These are phyloP conservation scores for Taiwanofungus camphoratus DNA, from an alignment of 1,284 basidiomycete species.

Conservation along the genomic window DNA sequence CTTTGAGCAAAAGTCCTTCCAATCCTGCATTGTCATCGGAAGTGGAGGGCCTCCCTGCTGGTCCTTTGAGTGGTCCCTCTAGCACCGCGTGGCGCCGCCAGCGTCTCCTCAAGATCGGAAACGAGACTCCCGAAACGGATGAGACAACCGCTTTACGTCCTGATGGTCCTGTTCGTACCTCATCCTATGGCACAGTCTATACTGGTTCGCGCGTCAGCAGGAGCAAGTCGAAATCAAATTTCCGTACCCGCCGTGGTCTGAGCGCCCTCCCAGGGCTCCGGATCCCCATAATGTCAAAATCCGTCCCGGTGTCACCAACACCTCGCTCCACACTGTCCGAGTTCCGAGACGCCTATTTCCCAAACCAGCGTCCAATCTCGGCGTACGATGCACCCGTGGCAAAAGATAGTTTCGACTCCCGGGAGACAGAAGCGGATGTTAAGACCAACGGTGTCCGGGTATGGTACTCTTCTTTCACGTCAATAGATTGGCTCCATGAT, in stretches of 20 bases:
- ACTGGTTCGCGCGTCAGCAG: slow-evolving; percentile 13
- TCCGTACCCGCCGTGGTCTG: slow-evolving; percentile 29
- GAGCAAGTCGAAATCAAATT: slow-evolving; percentile 25
- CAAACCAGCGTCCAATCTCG: slow-evolving; percentile 56
- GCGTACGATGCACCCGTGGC: slow-evolving; percentile 61
- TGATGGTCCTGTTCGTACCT: slow-evolving; percentile 11
- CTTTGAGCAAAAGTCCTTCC: slow-evolving; percentile 12
- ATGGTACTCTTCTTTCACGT: slow-evolving; percentile 86
- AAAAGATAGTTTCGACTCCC: slow-evolving; percentile 26
- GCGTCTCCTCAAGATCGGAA: slow-evolving; percentile 44
- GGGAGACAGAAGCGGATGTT: slow-evolving; percentile 49
- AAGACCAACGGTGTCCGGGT: slow-evolving; percentile 84
- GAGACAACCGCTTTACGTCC: slow-evolving; percentile 22
- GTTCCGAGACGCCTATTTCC: slow-evolving; percentile 37
- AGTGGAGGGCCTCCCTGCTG: slow-evolving; percentile 18
- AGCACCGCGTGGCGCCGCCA: slow-evolving; percentile 46
- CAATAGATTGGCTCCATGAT: slow-evolving; percentile 91
- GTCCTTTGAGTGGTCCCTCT: slow-evolving; percentile 32
- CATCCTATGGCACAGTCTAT: slow-evolving; percentile 47
- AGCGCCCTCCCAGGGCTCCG: slow-evolving; percentile 31
- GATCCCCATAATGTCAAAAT: slow-evolving; percentile 29
- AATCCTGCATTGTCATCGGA: slow-evolving; percentile 8
- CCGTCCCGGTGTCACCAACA: slow-evolving; percentile 22
- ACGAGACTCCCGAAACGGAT: slow-evolving; percentile 14
- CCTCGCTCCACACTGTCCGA: slow-evolving; percentile 28